These are phyloP conservation scores for Rhododendron ovatum DNA, from an alignment of 148 eudicot genomes.

Conservation along the genomic window DNA sequence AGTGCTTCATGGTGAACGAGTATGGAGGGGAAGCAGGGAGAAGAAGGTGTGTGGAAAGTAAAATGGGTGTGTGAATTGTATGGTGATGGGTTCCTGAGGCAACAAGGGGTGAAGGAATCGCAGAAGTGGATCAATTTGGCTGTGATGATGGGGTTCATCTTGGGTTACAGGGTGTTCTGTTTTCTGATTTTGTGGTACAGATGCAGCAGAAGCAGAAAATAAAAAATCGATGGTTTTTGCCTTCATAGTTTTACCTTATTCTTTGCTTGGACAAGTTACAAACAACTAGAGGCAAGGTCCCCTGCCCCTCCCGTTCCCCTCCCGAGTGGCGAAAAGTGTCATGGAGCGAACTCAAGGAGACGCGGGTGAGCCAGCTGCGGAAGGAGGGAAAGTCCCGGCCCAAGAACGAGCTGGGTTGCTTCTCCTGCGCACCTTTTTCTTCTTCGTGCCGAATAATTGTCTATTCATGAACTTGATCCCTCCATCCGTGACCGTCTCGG, in stretches of 20 bases:
- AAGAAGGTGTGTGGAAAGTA: constrained; percentile 46
- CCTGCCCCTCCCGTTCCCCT: background rate
- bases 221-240: constrained; percentile 11
- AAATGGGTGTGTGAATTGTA: constrained; percentile 40
- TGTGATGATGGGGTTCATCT: constrained; percentile 72
- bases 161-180: constrained; percentile 75
- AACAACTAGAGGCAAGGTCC: background rate
- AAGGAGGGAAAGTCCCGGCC: background rate
- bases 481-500: background rate
- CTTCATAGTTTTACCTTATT: background rate
- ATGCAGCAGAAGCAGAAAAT: constrained; percentile 52
- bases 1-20: constrained; percentile 86
- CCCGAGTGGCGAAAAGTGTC: background rate
- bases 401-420: background rate
- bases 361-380: background rate
- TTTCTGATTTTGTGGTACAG: constrained; percentile 68
- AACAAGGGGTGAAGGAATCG: constrained; percentile 63
- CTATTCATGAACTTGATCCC: background rate
- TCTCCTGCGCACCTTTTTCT: background rate
- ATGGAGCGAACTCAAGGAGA: background rate
- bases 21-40: constrained; percentile 70
- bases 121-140: constrained; percentile 79
- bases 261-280: background rate
- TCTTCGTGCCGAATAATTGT: background rate
- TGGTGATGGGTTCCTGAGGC: constrained; percentile 60